A percentile compares a stretch with the other conserved stretches of the same genome.
phyloP scores from a whole-genome alignment of 1,139 yeast genomes.

The Debaryomycetaceae sp. region DNA sequence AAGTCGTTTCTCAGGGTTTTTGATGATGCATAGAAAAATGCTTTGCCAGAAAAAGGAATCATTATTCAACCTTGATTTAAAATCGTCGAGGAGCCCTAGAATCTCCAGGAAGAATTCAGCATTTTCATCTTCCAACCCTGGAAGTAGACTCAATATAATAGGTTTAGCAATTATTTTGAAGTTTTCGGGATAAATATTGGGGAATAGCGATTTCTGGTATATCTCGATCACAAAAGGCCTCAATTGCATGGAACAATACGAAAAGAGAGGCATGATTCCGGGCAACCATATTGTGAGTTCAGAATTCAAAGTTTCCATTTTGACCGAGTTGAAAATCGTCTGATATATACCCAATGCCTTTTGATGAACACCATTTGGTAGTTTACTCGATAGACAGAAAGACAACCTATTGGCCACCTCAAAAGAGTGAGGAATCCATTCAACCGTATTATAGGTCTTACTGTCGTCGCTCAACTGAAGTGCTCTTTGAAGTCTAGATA shows the following conservation, averaged over 20 bases:
- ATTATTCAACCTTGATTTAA: slow-evolving; percentile 58
- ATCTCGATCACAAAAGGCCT: slow-evolving; percentile 70
- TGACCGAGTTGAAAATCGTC: slow-evolving; percentile 60
- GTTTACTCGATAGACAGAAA: slow-evolving; percentile 67
- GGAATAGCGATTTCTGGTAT: slow-evolving; percentile 52
- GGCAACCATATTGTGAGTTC: slow-evolving; percentile 77
- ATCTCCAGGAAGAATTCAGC: slow-evolving; percentile 73
- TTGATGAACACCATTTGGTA: slow-evolving; percentile 95
- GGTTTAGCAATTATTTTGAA: slow-evolving; percentile 63
- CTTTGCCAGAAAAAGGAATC: slow-evolving; percentile 86
- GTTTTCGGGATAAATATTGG: slow-evolving; percentile 43
- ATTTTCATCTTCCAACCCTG: slow-evolving; percentile 90
- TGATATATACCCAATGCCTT: slow-evolving; percentile 78
- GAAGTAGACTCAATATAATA: slow-evolving; percentile 66
- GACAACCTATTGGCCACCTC: slow-evolving; percentile 50
- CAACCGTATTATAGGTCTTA: slow-evolving; percentile 37
- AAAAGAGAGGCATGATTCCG: slow-evolving; percentile 79
- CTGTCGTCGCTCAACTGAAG: slow-evolving; percentile 37
- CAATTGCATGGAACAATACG: slow-evolving; percentile 84
- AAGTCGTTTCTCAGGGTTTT: slow-evolving; percentile 71
- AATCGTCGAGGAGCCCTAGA: slow-evolving; percentile 54
- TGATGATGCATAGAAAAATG: slow-evolving; percentile 68
- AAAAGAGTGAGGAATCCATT: slow-evolving; percentile 38
- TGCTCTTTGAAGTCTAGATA: slow-evolving; percentile 74
- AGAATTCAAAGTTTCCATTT: slow-evolving; percentile 46